Evolutionary conservation across 2,329 filamentous ascomycete species (phyloP), one percentile per base, ranked within the genome.

Genomic region (Ceratocystis lukuohia): DNA sequence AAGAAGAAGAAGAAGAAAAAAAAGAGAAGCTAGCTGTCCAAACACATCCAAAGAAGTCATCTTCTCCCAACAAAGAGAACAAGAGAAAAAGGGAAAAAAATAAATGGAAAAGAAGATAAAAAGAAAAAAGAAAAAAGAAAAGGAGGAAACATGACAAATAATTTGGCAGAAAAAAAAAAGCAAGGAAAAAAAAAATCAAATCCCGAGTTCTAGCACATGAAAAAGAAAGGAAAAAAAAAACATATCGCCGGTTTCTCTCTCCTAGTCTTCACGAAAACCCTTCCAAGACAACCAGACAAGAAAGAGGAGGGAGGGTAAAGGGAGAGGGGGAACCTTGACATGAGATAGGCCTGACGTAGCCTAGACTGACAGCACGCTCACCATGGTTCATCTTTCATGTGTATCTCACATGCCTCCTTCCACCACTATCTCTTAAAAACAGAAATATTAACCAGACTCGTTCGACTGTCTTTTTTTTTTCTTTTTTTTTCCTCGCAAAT

Each of bases 121-220:
- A 66, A 22, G 22, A 22, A 22, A 22, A 74, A 74, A 70, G 2
- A 22, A 22, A 74, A 74, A 70, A 62, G 30, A 63, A 67, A 6
- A 61, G 62, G 63, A 68, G 53, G 61, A 65, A 62, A 53, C 64
- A 64, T 48, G 69, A 65, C 61, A 66, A 68, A 68, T 69, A 67
- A 48, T 44, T 28, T 53, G 59, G 64, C 65, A 66, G 28, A 66
- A 61, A 57, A 59, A 65, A 68, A 68, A 67, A 69, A 67, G 66
- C 44, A 50, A 65, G 41, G 68, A 62, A 67, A 68, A 68, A 61
- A 61, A 69, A 57, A 62, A 62, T 69, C 68, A 25, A 33, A 57
- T 30, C 30, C 53, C 53, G 12, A 57, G 53, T 57, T 57, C 53
- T 68, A 67, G 69, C 65, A 62, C 65, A 67, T 56, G 65, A 67